Base-by-base conservation (phyloP, 1,284 basidiomycete genomes). In the Tranzscheliella williamsii region DNA sequence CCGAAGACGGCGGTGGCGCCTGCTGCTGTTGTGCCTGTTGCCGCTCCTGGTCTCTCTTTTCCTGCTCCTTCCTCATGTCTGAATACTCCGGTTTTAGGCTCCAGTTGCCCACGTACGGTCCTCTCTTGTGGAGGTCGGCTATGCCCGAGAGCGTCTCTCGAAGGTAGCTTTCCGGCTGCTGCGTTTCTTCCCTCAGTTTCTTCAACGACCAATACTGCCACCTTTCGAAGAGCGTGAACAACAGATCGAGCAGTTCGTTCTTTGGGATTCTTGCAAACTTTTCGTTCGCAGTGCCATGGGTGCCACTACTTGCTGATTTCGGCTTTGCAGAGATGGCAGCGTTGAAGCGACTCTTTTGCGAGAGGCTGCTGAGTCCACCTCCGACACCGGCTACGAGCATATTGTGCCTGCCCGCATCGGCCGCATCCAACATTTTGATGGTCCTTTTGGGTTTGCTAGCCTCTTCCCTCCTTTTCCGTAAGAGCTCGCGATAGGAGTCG, bases 141-240 rank as follows among this genome's bases (percentile, higher is more conserved):
- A 96, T 87, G 58, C 90, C 87, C 33, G 81, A 81, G 38, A 97
- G 80, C 1, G 90, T 86, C 68, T 96, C 91, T 67, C 91, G 89
- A 48, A 97, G 83, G 78, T 91, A 96, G 13, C 83, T 85, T 77
- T 94, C 90, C 1, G 93, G 93, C 79, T 97, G 93, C 75, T 92
- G 87, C 0, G 89, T 89, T 44, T 85, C 85, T 57, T 88, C 85
- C 36, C 90, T 84, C 41, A 96, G 80, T 15, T 85, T 82, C 60
- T 87, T 87, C 75, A 95, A 86, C 52, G 85, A 82, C 91, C 91
- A 96, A 60, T 86, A 86, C 27, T 87, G 85, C 51, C 85, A 84
- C 44, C 89, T 85, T 49, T 85, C 84, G 81, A 94, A 97, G 7
- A 87, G 81, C 2, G 79, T 73, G 78, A 96, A 94, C 23, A 97